Conservation (phyloP, 306 rosid species). For the Prunus davidiana region DNA sequence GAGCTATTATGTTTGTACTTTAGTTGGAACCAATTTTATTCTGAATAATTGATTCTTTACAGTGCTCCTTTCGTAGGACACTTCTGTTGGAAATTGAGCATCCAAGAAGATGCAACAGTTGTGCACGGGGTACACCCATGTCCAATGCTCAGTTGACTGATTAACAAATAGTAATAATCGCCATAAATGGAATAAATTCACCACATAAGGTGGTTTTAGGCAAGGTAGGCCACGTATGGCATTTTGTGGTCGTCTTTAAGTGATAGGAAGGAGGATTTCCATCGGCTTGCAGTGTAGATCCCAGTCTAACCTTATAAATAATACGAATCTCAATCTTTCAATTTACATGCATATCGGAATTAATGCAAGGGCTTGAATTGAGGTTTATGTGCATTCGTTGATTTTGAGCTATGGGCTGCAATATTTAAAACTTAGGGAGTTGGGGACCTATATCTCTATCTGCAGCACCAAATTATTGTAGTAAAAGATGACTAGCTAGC, state of each 20-base stretch:
- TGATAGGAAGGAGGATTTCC: not conserved
- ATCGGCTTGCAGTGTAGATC: not conserved
- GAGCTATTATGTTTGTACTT: not conserved
- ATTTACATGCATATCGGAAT: not conserved
- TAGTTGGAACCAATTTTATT: not conserved
- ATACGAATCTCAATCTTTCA: not conserved
- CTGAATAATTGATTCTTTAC: not conserved
- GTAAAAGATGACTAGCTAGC: not conserved
- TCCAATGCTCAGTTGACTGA: no score
- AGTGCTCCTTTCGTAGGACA: not conserved
- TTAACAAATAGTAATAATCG: no score
- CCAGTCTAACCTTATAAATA: not conserved
- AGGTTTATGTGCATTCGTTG: not conserved
- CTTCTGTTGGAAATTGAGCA: not conserved
- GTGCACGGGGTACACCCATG: no score
- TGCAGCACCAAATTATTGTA: not conserved
- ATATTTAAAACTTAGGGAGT: not conserved
- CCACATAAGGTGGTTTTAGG: not conserved
- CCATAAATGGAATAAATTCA: not conserved
- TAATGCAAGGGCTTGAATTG: not conserved
- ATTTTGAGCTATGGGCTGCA: not conserved
- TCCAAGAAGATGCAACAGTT: not conserved
- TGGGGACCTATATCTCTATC: not conserved
- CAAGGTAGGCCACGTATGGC: not conserved
- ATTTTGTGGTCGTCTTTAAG: not conserved